Base-by-base conservation (phyloP, 108 stramenopile genomes). In the Skeletonema menzelii region DNA sequence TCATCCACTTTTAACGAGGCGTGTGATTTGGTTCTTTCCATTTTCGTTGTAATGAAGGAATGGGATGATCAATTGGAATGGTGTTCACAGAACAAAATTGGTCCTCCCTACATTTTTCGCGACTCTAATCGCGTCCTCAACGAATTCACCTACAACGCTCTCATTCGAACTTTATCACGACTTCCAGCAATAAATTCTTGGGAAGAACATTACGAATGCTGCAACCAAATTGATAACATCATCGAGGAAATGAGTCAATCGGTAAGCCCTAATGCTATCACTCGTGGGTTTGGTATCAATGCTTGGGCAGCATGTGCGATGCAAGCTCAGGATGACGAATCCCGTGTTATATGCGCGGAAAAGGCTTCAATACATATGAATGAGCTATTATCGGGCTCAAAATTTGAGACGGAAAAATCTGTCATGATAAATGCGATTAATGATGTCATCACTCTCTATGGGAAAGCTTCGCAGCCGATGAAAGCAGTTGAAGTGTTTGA, bases 11-110 rank as follows among this genome's bases (percentile, higher is more conserved):
- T 80, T 20, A 24, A 62, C 17, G 72, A 80, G 14, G 72, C 72
- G 4, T 17, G 72, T 19, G 46, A 53, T 15, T 57, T 55, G 24
- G 53, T 80, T 35, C 72, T 73, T 8, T 53, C 26, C 8, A 64
- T 80, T 6, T 56, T 64, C 56, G 63, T 63, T 19, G 61, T 61
- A 13, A 65, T 65, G 67, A 73, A 64, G 28, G 57, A 63, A 32
- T 73, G 67, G 72, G 67, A 80, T 56, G 67, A 72, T 20, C 79
- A 80, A 37, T 56, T 69, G 59, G 38, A 27, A 53, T 80, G 79
- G 79, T 80, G 72, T 27, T 12, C 22, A 31, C 31, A 73, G 28
- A 34, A 59, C 3, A 53, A 38, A 12, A 32, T 67, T 56, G 24
- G 27, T 32, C 68, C 60, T 42, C 15, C 40, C 14, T n/a, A 42